phyloP scores from a whole-genome alignment of 805 yeast genomes.

The Lachancea waltii region DNA sequence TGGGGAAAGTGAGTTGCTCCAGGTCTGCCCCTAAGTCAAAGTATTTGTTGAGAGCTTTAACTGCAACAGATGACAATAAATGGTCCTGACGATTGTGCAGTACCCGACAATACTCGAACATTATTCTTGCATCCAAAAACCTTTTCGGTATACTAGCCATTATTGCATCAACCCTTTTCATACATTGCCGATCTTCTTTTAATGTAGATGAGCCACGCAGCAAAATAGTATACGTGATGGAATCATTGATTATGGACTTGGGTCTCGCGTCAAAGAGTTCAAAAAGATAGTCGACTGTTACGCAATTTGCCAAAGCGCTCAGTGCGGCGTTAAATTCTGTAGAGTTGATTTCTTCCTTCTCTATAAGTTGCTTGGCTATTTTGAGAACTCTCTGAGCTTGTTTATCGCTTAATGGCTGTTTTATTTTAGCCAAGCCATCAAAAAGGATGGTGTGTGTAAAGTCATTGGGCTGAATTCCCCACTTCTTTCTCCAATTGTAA shows the following conservation, averaged over 20 bases:
- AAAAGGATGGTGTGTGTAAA: constrained; percentile 42
- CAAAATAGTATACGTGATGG: constrained; percentile 23
- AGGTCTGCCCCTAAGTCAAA: background rate
- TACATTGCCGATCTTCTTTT: constrained; percentile 15
- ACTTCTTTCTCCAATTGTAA: constrained; percentile 51
- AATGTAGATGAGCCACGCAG: constrained; percentile 19
- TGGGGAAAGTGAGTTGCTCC: background rate
- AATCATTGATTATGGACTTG: constrained; percentile 16
- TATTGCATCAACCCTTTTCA: constrained; percentile 15
- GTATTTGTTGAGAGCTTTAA: constrained; percentile 3
- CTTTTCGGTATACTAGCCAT: constrained; percentile 17
- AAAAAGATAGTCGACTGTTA: constrained; percentile 34
- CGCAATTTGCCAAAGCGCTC: constrained; percentile 38
- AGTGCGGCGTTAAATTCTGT: constrained; percentile 43
- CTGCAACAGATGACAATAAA: constrained; percentile 1
- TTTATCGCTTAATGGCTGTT: constrained; percentile 26
- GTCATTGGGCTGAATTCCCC: constrained; percentile 51
- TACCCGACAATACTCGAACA: constrained; percentile 22
- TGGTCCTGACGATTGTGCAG: constrained; percentile 14
- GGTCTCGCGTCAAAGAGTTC: constrained; percentile 33
- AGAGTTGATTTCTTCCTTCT: constrained; percentile 30
- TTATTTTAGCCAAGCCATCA: constrained; percentile 37
- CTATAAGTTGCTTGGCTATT: constrained; percentile 30
- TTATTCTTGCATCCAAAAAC: constrained; percentile 19
- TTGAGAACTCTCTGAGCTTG: constrained; percentile 33